phyloP scores from a whole-genome alignment of 2,329 filamentous ascomycete species.

The Lachnellula arida region DNA sequence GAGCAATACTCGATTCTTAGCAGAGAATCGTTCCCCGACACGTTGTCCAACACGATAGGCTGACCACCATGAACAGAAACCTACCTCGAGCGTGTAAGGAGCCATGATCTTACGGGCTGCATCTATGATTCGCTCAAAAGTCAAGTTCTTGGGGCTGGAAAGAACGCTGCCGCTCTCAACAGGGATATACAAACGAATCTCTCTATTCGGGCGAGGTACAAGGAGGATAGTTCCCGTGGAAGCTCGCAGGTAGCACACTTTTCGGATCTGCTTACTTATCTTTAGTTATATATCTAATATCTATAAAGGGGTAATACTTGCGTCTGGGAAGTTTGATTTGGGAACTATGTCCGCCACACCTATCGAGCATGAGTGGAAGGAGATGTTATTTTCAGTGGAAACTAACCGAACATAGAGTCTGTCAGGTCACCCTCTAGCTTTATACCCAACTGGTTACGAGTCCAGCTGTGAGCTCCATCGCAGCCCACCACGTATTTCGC shows the following conservation, averaged over 20 bases:
- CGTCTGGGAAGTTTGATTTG: conserved; percentile 40
- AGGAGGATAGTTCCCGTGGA: not conserved
- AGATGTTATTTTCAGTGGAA: conserved; percentile 37
- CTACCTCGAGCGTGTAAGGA: conserved; percentile 62
- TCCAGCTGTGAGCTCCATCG: conserved; percentile 48
- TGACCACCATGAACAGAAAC: conserved; percentile 60
- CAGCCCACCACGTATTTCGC: conserved; percentile 64
- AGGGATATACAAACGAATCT: not conserved
- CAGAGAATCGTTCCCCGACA: conserved; percentile 46
- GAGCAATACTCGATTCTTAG: conserved; percentile 46
- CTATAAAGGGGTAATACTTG: too few species aligned
- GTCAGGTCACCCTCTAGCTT: conserved; percentile 55
- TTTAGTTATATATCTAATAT: too few species aligned
- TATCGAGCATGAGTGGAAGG: conserved; percentile 4
- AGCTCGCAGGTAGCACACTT: not conserved
- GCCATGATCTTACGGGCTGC: conserved; percentile 58
- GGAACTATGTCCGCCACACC: conserved; percentile 41
- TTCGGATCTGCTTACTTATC: too few species aligned
- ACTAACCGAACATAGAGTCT: conserved; percentile 51
- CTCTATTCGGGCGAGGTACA: not conserved
- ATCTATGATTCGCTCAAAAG: conserved; percentile 47
- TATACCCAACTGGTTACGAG: conserved; percentile 47
- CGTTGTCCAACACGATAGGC: conserved; percentile 56
- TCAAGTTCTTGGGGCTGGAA: conserved; percentile 33
- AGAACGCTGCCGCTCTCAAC: not conserved